Evolutionary conservation across 2,329 filamentous ascomycete species (phyloP), one percentile per base, ranked within the genome.

Genomic region (Arthrobotrys sinensis): DNA sequence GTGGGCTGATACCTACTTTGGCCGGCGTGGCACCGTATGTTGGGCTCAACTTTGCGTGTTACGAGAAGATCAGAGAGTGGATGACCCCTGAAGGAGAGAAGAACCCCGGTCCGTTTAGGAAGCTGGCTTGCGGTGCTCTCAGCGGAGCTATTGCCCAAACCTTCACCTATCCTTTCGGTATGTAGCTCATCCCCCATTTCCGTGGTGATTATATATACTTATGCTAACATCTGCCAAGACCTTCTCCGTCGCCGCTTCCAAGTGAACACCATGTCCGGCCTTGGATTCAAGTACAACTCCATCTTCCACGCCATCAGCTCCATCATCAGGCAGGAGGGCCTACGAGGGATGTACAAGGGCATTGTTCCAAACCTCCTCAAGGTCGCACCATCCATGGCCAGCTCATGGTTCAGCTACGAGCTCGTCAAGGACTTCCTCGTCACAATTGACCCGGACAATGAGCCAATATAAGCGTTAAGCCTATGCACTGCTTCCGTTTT

Each of bases 191-290:
- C 32, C 24, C n/a, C n/a, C 24, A 16, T 19, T n/a, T 50, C 48
- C 55, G 38, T 50, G 52, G 34, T 62, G 16, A 8, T 34, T 68
- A 21, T 32, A 14, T 21, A 55, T 32, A 6, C 16, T 19, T 38
- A 21, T 57, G 65, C 68, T 72, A 38, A 76, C 63, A 14, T 8
- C 34, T 48, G 34, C 57, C 34, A 60, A 79, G 76, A 79, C 83
- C 95, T 99, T 1, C 88, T 99, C 68, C 92, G 96, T 36, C 91
- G 96, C 77, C 90, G 96, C 63, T 99, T 99, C 84, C 96, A 99
- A 84, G 96, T 99, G 86, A 99, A 99, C 85, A 97, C 96, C 67
- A 99, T 99, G 96, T 93, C 92, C 57, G 96, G 96, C 64, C 95
- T 99, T 91, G 96, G 96, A 63, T 98, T 97, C 85, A 90, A 95